These are phyloP conservation scores for Halenospora varia DNA, from an alignment of 495 filamentous ascomycete genomes.

Conservation along the genomic window DNA sequence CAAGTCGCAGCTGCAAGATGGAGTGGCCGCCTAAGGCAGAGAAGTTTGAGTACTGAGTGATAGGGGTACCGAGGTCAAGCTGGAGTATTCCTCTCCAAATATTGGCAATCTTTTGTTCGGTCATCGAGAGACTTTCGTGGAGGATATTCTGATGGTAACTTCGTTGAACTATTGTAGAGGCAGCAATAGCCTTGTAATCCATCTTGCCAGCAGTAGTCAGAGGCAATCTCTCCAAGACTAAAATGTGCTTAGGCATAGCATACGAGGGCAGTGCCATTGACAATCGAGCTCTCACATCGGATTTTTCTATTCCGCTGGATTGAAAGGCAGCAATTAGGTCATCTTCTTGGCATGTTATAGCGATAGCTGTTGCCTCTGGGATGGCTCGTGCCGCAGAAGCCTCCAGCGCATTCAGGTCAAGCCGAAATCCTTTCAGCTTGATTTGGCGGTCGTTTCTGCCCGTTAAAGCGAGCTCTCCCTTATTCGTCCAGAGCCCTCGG, in stretches of 20 bases:
- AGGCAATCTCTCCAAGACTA: constrained; percentile 24
- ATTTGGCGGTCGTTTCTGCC: constrained; percentile 26
- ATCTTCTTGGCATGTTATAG: neutral
- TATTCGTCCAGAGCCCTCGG: constrained; percentile 37
- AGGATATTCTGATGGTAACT: neutral
- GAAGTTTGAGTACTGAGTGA: neutral
- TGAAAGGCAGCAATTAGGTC: neutral
- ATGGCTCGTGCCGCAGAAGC: constrained; percentile 24
- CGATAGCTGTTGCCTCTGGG: constrained; percentile 14
- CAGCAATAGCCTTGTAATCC: constrained; percentile 25
- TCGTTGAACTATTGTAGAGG: neutral
- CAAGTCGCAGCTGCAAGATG: neutral
- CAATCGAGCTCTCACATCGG: neutral
- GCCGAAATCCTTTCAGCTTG: constrained; percentile 25
- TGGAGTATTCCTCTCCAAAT: neutral
- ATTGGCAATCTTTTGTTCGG: neutral
- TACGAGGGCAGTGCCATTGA: constrained; percentile 2
- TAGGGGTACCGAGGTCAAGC: neutral
- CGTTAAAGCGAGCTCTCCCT: constrained; percentile 39
- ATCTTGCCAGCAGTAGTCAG: constrained; percentile 27
- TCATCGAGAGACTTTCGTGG: too few relatives aligned
- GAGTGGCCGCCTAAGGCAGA: neutral
- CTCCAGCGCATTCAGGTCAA: constrained; percentile 27
- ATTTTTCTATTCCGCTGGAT: neutral
- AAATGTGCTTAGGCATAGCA: constrained; percentile 22